A percentile compares a stretch with the other conserved stretches of the same genome.
phyloP scores from a whole-genome alignment of 768 basidiomycete species.

The Leccinum longicurvipes region DNA sequence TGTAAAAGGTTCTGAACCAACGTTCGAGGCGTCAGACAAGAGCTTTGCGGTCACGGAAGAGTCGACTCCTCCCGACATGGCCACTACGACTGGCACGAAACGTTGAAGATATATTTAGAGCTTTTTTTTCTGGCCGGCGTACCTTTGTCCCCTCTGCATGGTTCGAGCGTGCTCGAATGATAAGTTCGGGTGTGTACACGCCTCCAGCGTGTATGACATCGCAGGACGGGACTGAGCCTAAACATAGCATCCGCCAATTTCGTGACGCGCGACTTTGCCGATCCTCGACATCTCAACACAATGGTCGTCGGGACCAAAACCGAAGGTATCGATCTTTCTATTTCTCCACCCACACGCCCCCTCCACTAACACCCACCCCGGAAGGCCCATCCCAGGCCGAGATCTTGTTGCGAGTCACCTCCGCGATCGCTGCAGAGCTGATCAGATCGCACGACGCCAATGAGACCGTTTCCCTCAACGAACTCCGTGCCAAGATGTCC shows the following conservation, averaged over 20 bases:
- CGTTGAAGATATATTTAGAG: not conserved
- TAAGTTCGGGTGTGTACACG: conserved; percentile 5
- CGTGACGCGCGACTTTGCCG: not conserved
- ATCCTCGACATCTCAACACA: not conserved
- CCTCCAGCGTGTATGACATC: conserved; percentile 6
- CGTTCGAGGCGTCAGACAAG: conserved; percentile 53
- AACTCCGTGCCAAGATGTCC: conserved; percentile 80
- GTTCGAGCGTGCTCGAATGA: conserved; percentile 15
- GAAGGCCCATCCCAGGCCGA: conserved; percentile 87
- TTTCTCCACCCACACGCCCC: no score
- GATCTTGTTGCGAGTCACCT: conserved; percentile 82
- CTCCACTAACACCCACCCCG: not conserved
- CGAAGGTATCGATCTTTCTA: conserved; percentile 26
- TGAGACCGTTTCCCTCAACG: conserved; percentile 79
- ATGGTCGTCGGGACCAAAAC: conserved; percentile 43
- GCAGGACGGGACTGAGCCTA: conserved; percentile 10
- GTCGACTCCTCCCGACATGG: conserved; percentile 96
- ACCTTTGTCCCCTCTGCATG: conserved; percentile 31
- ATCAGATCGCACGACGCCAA: conserved; percentile 83
- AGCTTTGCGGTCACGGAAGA: conserved; percentile 85
- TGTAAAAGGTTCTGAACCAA: conserved; percentile 25
- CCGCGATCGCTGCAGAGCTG: conserved; percentile 91
- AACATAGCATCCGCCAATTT: conserved; percentile 7
- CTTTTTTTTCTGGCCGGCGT: not conserved
- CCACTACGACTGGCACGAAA: conserved; percentile 67